These are phyloP conservation scores for Rhododendron kiyosumense DNA, from an alignment of 148 eudicot species.

Conservation along the genomic window DNA sequence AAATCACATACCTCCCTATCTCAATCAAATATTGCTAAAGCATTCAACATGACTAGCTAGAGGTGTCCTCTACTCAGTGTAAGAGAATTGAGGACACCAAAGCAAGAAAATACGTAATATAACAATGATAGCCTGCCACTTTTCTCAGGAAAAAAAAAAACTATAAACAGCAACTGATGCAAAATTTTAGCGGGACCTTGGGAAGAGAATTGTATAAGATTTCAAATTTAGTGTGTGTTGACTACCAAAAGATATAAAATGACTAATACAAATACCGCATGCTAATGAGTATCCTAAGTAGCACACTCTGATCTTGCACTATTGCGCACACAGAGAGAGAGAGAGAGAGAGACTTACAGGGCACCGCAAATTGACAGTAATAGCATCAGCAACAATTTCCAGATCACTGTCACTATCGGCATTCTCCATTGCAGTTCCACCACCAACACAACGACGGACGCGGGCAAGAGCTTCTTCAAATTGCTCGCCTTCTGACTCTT, in stretches of 20 bases:
- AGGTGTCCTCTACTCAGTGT: neutral
- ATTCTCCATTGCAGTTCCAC: conserved; percentile 56
- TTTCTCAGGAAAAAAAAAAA: neutral
- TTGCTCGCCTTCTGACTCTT: conserved; percentile 56
- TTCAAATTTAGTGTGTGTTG: neutral
- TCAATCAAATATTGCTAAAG: neutral
- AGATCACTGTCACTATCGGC: conserved; percentile 79
- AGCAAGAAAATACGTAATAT: neutral
- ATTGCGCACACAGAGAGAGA: neutral
- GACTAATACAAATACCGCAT: neutral
- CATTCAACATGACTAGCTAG: neutral
- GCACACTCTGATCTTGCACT: neutral
- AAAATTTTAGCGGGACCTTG: neutral
- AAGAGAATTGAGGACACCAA: neutral
- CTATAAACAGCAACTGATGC: neutral
- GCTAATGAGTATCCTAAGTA: neutral
- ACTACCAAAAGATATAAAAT: neutral
- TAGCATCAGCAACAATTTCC: conserved; percentile 71
- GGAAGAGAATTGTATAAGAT: neutral
- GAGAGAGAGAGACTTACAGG: conserved; percentile 30
- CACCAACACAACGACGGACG: conserved; percentile 67
- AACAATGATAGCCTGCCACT: neutral
- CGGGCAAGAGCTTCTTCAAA: conserved; percentile 70
- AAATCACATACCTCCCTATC: neutral
- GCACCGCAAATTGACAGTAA: conserved; percentile 63